A percentile compares a stretch with the other conserved stretches of the same genome.
phyloP scores from a whole-genome alignment of 1,284 basidiomycete species.

The Irpex lacteus region DNA sequence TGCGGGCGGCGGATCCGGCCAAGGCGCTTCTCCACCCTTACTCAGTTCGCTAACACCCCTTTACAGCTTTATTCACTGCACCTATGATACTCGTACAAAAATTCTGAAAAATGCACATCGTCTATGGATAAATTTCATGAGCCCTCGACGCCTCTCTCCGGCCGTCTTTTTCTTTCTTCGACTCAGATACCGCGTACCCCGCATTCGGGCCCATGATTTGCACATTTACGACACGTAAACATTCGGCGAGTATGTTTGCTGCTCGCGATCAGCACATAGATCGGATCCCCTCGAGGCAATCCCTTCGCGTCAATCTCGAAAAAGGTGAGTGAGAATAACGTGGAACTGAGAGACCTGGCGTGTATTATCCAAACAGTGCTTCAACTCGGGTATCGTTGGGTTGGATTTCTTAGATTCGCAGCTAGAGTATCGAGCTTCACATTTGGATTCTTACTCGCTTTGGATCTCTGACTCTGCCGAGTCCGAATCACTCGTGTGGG shows the following conservation, averaged over 20 bases:
- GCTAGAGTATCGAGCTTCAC: too few relatives aligned
- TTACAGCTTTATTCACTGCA: neutral
- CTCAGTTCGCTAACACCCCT: neutral
- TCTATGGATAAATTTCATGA: too few relatives aligned
- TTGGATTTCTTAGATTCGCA: too few relatives aligned
- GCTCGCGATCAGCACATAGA: neutral
- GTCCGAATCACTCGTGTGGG: too few relatives aligned
- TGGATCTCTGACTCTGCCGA: too few relatives aligned
- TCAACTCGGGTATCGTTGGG: too few relatives aligned
- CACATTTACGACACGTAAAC: neutral
- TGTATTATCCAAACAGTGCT: too few relatives aligned
- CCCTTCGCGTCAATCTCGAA: neutral
- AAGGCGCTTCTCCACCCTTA: neutral
- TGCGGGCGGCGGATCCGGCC: slow-evolving; percentile 1
- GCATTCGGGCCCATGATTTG: neutral
- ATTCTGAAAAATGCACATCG: neutral
- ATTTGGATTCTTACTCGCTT: too few relatives aligned
- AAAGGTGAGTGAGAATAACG: neutral
- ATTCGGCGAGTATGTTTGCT: neutral
- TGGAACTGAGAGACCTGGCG: too few relatives aligned
- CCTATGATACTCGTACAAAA: neutral
- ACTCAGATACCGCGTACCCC: neutral
- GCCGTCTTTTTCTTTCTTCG: too few relatives aligned
- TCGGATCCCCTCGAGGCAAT: neutral
- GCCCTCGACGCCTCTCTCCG: too few relatives aligned